phyloP scores from a whole-genome alignment of 345 rosid genomes.

The Arabidopsis thaliana region DNA sequence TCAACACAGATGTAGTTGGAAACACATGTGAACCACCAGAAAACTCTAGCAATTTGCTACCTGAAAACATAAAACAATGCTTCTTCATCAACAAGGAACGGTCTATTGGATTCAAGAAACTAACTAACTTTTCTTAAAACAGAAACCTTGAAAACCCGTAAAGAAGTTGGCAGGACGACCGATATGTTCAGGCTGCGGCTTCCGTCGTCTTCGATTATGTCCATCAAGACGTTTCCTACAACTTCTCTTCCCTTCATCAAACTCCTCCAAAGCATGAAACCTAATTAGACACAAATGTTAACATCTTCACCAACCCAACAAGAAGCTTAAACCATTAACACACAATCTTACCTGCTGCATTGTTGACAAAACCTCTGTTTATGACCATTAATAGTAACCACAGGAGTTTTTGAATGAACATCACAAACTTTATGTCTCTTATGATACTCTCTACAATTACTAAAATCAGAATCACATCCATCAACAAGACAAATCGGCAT shows the following conservation, averaged over 20 bases:
- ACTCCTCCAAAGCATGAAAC: conserved; percentile 50
- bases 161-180: conserved; percentile 36
- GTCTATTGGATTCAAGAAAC: conserved; percentile 15
- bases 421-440: conserved; percentile 96
- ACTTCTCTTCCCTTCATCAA: conserved; percentile 55
- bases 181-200: conserved; percentile 40
- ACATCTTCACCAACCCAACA: conserved; percentile 13
- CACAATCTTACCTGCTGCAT: conserved; percentile 77
- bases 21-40: conserved; percentile 52
- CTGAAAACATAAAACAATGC: conserved; percentile 39
- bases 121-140: background rate
- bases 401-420: conserved; percentile 77
- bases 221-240: conserved; percentile 55
- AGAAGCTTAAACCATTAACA: conserved; percentile 1
- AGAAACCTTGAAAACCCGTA: conserved; percentile 53
- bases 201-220: conserved; percentile 49
- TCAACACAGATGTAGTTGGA: conserved; percentile 53
- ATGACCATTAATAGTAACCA: conserved; percentile 65
- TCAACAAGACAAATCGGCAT: conserved; percentile 70
- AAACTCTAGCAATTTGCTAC: conserved; percentile 54
- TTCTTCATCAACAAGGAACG: background rate
- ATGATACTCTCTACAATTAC: conserved; percentile 74
- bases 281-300: conserved; percentile 15
- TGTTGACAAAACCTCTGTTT: conserved; percentile 92
- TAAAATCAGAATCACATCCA: conserved; percentile 74